Evolutionary conservation across 495 filamentous ascomycete genomes (phyloP).

Genomic region (Penicillium goetzii): DNA sequence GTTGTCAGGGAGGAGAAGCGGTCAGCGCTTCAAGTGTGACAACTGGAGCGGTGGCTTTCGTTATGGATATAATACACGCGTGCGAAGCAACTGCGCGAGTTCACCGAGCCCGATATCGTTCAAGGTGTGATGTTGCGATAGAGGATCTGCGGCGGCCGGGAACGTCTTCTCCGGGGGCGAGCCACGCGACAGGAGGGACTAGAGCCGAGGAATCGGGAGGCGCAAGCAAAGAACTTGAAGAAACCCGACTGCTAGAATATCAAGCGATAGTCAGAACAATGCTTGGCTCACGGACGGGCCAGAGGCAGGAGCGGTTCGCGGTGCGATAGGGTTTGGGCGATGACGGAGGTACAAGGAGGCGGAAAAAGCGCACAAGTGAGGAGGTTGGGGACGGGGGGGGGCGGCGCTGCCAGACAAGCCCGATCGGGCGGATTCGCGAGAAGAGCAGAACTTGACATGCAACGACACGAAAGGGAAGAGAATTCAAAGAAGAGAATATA

Average conservation of each 20-base stretch:
- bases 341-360: constrained; percentile 41
- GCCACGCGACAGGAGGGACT: constrained; percentile 65
- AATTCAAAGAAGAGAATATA: constrained; percentile 21
- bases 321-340: constrained; percentile 37
- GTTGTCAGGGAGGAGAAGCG: constrained; percentile 19
- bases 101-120: constrained; percentile 9
- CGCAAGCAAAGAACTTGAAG: constrained; percentile 20
- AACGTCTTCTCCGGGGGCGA: constrained; percentile 19
- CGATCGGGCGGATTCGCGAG: constrained; percentile 30
- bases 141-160: constrained; percentile 18
- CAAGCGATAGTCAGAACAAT: constrained; percentile 14
- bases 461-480: constrained; percentile 15
- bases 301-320: constrained; percentile 30
- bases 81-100: constrained; percentile 15
- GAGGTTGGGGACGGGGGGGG: constrained; percentile 31
- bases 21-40: constrained; percentile 23
- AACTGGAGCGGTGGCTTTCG: neutral
- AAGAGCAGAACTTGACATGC: constrained; percentile 15
- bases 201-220: constrained; percentile 48
- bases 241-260: constrained; percentile 15
- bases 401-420: constrained; percentile 27
- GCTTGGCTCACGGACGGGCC: constrained; percentile 13
- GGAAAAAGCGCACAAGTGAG: constrained; percentile 37
- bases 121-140: constrained; percentile 19
- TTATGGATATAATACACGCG: constrained; percentile 7